Percentiles rank a stretch among this genome's conserved stretches.
Evolutionary conservation across 352 stramenopile species (phyloP).

Genomic region (Phytopythium sindhum): DNA sequence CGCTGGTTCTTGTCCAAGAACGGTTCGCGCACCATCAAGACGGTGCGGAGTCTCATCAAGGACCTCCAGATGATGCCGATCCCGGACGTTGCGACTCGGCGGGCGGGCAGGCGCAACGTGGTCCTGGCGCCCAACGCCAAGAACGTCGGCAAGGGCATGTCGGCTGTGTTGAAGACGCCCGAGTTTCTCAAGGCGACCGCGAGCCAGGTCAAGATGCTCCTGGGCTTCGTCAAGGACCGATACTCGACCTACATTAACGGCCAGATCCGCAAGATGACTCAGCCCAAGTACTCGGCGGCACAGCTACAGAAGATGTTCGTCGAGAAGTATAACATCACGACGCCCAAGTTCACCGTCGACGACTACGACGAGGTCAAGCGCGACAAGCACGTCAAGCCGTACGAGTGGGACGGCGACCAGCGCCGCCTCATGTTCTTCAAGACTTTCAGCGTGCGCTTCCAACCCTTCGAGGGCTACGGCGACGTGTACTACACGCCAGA

Average conservation of each 20-base stretch:
- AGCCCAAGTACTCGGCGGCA: constrained; percentile 2
- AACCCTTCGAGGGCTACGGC: constrained; percentile 44
- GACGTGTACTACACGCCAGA: constrained; percentile 40
- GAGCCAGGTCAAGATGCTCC: neutral
- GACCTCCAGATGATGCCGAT: constrained; percentile 21
- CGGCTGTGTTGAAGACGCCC: neutral
- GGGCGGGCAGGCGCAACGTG: no score
- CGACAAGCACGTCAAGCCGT: constrained; percentile 28
- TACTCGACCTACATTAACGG: constrained; percentile 41
- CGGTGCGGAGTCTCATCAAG: constrained; percentile 15
- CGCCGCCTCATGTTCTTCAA: constrained; percentile 17
- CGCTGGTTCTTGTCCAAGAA: constrained; percentile 27
- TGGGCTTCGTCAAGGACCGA: constrained; percentile 23
- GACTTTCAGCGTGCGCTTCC: constrained; percentile 26
- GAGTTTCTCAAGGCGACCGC: constrained; percentile 25
- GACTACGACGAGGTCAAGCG: constrained; percentile 36
- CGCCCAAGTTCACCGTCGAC: constrained; percentile 14
- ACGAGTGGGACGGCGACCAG: constrained; percentile 19
- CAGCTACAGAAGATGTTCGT: neutral
- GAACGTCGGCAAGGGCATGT: neutral
- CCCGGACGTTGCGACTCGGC: neutral
- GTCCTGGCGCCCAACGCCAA: neutral
- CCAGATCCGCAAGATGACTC: constrained; percentile 13
- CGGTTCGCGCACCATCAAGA: constrained; percentile 12
- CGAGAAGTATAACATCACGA: constrained; percentile 1